phyloP scores from a whole-genome alignment of 768 basidiomycete genomes.

The Boletus subparvulus region DNA sequence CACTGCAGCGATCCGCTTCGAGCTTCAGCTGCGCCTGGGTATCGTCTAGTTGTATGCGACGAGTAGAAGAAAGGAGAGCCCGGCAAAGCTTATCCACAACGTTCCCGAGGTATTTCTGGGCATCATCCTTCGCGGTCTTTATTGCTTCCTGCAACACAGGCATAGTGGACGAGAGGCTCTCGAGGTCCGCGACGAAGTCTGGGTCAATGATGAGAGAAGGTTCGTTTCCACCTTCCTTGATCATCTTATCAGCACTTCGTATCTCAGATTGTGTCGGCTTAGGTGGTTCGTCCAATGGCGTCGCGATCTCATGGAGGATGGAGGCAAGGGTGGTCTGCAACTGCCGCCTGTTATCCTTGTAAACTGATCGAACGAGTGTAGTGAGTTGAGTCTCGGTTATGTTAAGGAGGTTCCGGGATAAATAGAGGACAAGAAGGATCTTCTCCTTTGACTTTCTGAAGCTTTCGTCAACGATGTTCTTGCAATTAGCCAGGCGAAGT shows the following conservation, averaged over 20 bases:
- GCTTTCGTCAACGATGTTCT: slow-evolving; percentile 14
- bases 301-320: slow-evolving; percentile 14
- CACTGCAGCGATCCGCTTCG: slow-evolving; percentile 12
- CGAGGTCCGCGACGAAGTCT: slow-evolving; percentile 26
- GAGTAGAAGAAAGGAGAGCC: slow-evolving; percentile 6
- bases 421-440: slow-evolving; percentile 18
- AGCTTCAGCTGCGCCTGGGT: slow-evolving; percentile 9
- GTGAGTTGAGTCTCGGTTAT: slow-evolving; percentile 13
- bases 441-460: slow-evolving; percentile 27
- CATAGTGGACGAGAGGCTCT: slow-evolving; percentile 5
- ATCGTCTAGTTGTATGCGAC: slow-evolving; percentile 20
- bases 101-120: slow-evolving; percentile 17
- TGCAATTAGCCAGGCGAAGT: slow-evolving; percentile 12
- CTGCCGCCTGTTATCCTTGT: slow-evolving; percentile 13
- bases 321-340: slow-evolving; percentile 13
- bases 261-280: slow-evolving; percentile 14
- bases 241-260: slow-evolving; percentile 16
- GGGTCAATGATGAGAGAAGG: slow-evolving; percentile 20
- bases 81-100: slow-evolving; percentile 22
- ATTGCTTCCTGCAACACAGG: slow-evolving; percentile 20
- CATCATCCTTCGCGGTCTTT: slow-evolving; percentile 12
- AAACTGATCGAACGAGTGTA: slow-evolving; percentile 14
- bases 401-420: slow-evolving; percentile 15
- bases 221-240: slow-evolving; percentile 23
- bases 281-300: not conserved